Evolutionary conservation across 768 basidiomycete species (phyloP).

Genomic region (Trametes sanguinea): DNA sequence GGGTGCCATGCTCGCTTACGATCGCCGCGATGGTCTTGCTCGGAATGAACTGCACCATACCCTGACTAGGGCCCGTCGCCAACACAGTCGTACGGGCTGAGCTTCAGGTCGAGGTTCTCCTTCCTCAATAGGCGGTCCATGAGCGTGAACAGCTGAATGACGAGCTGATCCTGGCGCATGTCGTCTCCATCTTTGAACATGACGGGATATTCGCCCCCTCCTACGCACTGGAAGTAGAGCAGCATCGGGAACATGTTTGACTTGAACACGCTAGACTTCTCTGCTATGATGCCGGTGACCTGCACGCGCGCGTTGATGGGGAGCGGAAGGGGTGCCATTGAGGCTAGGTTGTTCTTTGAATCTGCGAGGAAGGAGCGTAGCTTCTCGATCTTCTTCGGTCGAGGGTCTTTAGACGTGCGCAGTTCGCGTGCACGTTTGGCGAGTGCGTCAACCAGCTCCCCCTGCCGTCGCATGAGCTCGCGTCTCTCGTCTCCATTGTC

Average conservation of each 20-base stretch:
- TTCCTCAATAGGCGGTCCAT: conserved; percentile 94
- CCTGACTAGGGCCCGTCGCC: conserved; percentile 88
- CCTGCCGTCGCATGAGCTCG: conserved; percentile 90
- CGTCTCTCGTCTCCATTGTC: conserved; percentile 75
- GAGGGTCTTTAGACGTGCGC: conserved; percentile 85
- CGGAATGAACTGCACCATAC: conserved; percentile 95
- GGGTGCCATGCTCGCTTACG: conserved; percentile 85
- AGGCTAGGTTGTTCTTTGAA: conserved; percentile 78
- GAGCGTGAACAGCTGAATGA: conserved; percentile 96
- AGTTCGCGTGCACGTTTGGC: conserved; percentile 86
- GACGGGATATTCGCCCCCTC: conserved; percentile 85
- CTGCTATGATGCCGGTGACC: conserved; percentile 84
- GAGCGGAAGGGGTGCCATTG: conserved; percentile 80
- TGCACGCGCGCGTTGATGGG: conserved; percentile 88
- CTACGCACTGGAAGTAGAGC: conserved; percentile 84
- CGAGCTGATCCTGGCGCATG: conserved; percentile 97
- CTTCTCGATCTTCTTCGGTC: conserved; percentile 98
- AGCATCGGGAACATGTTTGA: conserved; percentile 93
- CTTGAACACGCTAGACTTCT: conserved; percentile 96
- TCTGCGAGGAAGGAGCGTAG: conserved; percentile 84
- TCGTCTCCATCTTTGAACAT: conserved; percentile 99
- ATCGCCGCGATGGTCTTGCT: conserved; percentile 96
- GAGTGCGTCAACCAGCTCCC: conserved; percentile 82
- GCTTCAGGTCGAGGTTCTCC: conserved; percentile 91
- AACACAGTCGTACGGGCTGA: conserved; percentile 92